phyloP scores from a whole-genome alignment of 139 green algal species.

The Ettlia oleoabundans region DNA sequence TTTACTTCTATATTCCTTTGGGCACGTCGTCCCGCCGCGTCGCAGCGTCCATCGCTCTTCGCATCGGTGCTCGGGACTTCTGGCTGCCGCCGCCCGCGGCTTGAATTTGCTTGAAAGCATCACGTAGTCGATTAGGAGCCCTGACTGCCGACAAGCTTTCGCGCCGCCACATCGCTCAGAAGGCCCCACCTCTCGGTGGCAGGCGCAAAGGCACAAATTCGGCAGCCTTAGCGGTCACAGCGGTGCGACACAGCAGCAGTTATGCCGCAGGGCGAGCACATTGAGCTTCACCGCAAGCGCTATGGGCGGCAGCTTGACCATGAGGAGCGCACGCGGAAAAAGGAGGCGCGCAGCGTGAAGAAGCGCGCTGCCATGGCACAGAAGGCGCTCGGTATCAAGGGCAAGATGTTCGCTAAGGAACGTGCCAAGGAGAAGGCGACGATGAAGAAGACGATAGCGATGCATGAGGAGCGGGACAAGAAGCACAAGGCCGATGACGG shows the following conservation, averaged over 20 bases:
- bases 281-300: slow-evolving; percentile 96
- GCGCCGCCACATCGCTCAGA: too few relatives aligned
- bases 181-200: too few relatives aligned
- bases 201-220: too few relatives aligned
- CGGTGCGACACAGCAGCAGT: neutral
- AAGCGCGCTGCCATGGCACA: slow-evolving; percentile 86
- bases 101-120: too few relatives aligned
- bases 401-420: slow-evolving; percentile 98
- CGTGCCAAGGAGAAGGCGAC: slow-evolving; percentile 95
- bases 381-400: slow-evolving; percentile 93
- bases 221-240: neutral
- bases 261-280: slow-evolving; percentile 99
- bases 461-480: slow-evolving; percentile 96
- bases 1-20: too few relatives aligned
- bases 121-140: too few relatives aligned
- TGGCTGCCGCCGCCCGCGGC: too few relatives aligned
- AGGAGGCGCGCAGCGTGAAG: slow-evolving; percentile 92
- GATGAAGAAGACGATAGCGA: slow-evolving; percentile 98
- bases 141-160: too few relatives aligned
- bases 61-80: too few relatives aligned
- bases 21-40: too few relatives aligned
- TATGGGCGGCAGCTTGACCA: slow-evolving; percentile 90
- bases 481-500: slow-evolving; percentile 94
- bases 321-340: slow-evolving; percentile 95
- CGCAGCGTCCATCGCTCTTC: too few relatives aligned